Evolutionary conservation across 2,329 filamentous ascomycete species (phyloP), one percentile per base, ranked within the genome.

Genomic region (Cladosporium sp.): DNA sequence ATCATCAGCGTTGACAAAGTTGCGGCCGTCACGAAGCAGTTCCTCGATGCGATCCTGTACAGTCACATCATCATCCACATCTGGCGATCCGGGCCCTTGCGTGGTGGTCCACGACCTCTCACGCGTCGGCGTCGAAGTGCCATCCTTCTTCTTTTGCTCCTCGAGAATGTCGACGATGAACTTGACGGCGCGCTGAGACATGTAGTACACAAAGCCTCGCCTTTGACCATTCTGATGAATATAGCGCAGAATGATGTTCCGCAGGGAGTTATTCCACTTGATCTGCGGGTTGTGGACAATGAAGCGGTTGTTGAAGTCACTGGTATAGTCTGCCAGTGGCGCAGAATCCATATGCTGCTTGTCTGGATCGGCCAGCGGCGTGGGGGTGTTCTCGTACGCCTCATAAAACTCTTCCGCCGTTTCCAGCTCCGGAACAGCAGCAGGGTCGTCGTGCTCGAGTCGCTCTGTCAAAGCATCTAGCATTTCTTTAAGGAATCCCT

Each of bases 111-210:
- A 53, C 8, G 64, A 64, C 37, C 59, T 61, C 28, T 58, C 55
- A n/a, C 64, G 53, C 19, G 51, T 56, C 6, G 63, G 57, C 11
- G 55, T 59, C 1, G 37, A 46, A 31, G 55, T 50, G 10, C 52
- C 70, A 64, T 87, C 87, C 16, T 83, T 81, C 68, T 87, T 93
- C 59, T 82, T 82, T 68, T 96, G 91, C 66, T 98, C 93, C 52
- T 97, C 91, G 2, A 98, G 88, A 60, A 98, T 95, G 68, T 98
- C 93, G 9, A 97, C 76, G 54, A 98, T 97, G 67, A 98, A 98
- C 65, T 97, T 98, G 65, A 98, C 88, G 3, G 93, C 95, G 57
- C 90, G 84, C 43, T 92, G 83, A 9, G 95, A 97, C 73, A 97
- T 86, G 71, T 98, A 98, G 73, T 98, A 98, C 31, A 98, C 85